A percentile compares a stretch with the other conserved stretches of the same genome.
These are phyloP conservation scores for Podila epicladia DNA, from an alignment of 192 early-diverging fungal genomes.

Conservation along the genomic window DNA sequence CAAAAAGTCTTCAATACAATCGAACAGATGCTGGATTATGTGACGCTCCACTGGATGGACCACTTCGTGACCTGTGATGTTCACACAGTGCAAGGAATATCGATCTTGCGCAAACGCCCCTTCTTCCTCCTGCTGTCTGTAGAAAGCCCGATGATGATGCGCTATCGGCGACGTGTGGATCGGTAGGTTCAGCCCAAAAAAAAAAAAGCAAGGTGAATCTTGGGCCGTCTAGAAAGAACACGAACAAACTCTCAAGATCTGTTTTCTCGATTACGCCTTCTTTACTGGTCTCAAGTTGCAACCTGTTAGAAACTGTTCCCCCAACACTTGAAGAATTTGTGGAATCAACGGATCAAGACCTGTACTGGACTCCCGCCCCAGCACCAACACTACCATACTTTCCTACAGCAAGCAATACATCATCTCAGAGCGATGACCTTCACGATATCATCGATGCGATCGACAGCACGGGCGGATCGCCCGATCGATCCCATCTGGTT, in stretches of 20 bases:
- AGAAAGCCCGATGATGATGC: slow-evolving; percentile 77
- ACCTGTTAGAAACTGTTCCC: neutral
- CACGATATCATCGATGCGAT: no score
- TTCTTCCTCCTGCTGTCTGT: slow-evolving; percentile 89
- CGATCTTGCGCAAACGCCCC: slow-evolving; percentile 75
- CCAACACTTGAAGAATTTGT: slow-evolving; percentile 70
- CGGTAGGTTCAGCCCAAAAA: slow-evolving; percentile 30
- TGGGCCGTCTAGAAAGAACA: no score
- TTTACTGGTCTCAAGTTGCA: slow-evolving; percentile 6
- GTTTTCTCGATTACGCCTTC: no score
- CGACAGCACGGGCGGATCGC: no score
- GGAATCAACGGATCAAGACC: slow-evolving; percentile 56
- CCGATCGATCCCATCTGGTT: no score
- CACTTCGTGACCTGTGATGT: slow-evolving; percentile 80
- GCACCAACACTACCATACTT: neutral
- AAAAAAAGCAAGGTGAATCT: neutral
- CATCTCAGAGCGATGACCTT: neutral
- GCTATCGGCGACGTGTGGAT: slow-evolving; percentile 67
- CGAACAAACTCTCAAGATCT: no score
- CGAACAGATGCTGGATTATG: slow-evolving; percentile 69
- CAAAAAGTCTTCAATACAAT: slow-evolving; percentile 60
- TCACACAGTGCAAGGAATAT: slow-evolving; percentile 61
- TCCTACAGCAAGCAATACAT: slow-evolving; percentile 2
- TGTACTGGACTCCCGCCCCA: slow-evolving; percentile 51
- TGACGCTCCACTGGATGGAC: slow-evolving; percentile 79